phyloP scores from a whole-genome alignment of 768 basidiomycete genomes.

The Kockovaella imperatae region DNA sequence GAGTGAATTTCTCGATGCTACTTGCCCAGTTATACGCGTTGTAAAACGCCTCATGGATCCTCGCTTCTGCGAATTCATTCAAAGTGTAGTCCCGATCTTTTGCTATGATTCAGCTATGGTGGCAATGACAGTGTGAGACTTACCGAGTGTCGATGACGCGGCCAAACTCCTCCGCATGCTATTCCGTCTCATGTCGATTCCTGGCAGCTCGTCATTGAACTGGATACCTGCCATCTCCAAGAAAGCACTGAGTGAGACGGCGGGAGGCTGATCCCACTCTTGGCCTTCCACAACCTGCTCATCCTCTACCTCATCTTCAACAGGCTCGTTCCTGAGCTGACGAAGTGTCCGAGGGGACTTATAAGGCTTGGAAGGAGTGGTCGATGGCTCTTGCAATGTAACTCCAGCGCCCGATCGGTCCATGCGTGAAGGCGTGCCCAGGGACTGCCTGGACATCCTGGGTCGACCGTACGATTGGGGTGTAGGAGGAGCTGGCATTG shows the following conservation, averaged over 20 bases:
- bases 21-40: constrained; percentile 44
- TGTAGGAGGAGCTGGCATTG: not conserved
- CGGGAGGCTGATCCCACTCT: constrained; percentile 18
- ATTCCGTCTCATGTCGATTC: constrained; percentile 2
- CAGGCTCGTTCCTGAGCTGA: constrained; percentile 5
- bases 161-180: constrained; percentile 38
- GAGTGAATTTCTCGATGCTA: not conserved
- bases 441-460: not conserved
- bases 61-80: constrained; percentile 39
- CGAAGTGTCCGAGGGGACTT: constrained; percentile 8
- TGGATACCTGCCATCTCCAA: constrained; percentile 44
- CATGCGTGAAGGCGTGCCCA: not conserved
- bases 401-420: not conserved
- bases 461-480: not conserved
- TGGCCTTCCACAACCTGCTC: constrained; percentile 11
- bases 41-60: constrained; percentile 27
- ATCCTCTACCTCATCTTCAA: constrained; percentile 2
- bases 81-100: constrained; percentile 33
- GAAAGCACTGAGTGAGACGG: constrained; percentile 39
- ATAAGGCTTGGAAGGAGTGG: not conserved
- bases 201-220: constrained; percentile 42
- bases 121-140: constrained; percentile 11
- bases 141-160: constrained; percentile 35
- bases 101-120: not conserved
- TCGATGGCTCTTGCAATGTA: no score